Conservation (phyloP, 2,329 filamentous ascomycete genomes). For the Pyricularia pennisetigena region DNA sequence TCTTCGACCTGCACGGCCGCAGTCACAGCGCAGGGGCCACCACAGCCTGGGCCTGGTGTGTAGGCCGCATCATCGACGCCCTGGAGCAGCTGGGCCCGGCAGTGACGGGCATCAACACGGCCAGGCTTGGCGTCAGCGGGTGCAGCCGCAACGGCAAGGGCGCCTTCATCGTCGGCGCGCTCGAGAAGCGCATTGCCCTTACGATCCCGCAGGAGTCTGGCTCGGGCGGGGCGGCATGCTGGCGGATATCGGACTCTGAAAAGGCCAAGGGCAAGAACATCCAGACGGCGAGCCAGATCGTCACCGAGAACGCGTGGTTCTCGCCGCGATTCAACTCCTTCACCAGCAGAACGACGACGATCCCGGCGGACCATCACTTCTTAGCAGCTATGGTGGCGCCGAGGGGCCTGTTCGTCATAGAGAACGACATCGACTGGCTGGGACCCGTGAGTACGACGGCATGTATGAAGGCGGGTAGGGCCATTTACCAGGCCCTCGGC, state of each 20-base stretch:
- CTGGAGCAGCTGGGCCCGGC: slow-evolving; percentile 33
- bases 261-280: slow-evolving; percentile 41
- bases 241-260: slow-evolving; percentile 39
- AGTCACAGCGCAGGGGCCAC: slow-evolving; percentile 41
- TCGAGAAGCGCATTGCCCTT: slow-evolving; percentile 44
- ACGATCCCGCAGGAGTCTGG: slow-evolving; percentile 51
- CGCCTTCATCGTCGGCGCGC: slow-evolving; percentile 45
- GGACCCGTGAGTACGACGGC: slow-evolving; percentile 40
- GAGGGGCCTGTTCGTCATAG: slow-evolving; percentile 39
- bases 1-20: slow-evolving; percentile 46
- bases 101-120: slow-evolving; percentile 32
- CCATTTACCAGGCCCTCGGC: slow-evolving; percentile 40
- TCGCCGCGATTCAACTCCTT: slow-evolving; percentile 39
- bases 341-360: slow-evolving; percentile 28
- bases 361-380: slow-evolving; percentile 45
- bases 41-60: slow-evolving; percentile 51
- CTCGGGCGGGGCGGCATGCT: slow-evolving; percentile 47
- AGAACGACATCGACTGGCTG: slow-evolving; percentile 46
- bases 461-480: slow-evolving; percentile 40
- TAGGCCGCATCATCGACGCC: slow-evolving; percentile 46
- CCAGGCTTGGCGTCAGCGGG: slow-evolving; percentile 41
- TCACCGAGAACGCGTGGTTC: slow-evolving; percentile 52
- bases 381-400: slow-evolving; percentile 43
- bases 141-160: slow-evolving; percentile 54
- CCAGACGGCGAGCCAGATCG: slow-evolving; percentile 45